These are phyloP conservation scores for Candida orba DNA, from an alignment of 805 yeast species.

Conservation along the genomic window DNA sequence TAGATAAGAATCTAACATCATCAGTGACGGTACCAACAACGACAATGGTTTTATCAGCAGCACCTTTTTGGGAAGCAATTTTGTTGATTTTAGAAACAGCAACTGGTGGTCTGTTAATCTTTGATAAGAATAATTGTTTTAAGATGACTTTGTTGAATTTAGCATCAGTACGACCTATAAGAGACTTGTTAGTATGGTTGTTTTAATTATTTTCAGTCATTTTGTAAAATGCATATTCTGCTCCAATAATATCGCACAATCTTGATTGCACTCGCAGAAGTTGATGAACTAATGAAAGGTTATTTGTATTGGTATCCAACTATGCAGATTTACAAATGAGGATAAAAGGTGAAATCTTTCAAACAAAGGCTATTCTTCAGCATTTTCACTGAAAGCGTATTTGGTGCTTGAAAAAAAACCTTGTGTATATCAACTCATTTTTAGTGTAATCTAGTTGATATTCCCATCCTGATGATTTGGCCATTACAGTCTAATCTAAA, in stretches of 20 bases:
- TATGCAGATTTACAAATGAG: background rate
- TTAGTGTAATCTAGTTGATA: background rate
- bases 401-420: background rate
- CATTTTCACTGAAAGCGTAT: background rate
- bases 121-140: slow-evolving; percentile 91
- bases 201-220: slow-evolving; percentile 2
- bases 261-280: slow-evolving; percentile 34
- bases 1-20: slow-evolving; percentile 86
- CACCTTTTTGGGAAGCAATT: slow-evolving; percentile 76
- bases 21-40: slow-evolving; percentile 99
- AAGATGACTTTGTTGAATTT: slow-evolving; percentile 97
- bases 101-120: slow-evolving; percentile 99
- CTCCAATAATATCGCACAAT: slow-evolving; percentile 36
- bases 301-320: slow-evolving; percentile 2
- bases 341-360: slow-evolving; percentile 1
- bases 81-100: slow-evolving; percentile 87
- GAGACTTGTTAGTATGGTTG: slow-evolving; percentile 29
- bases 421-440: slow-evolving; percentile 5
- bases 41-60: slow-evolving; percentile 87
- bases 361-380: background rate
- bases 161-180: slow-evolving; percentile 93
- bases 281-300: background rate
- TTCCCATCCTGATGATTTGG: slow-evolving; percentile 19
- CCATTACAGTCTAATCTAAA: slow-evolving; percentile 86
- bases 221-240: slow-evolving; percentile 29